Evolutionary conservation across 2,329 filamentous ascomycete species (phyloP), one percentile per base, ranked within the genome.

Genomic region (Dryadomyces sulphureus): DNA sequence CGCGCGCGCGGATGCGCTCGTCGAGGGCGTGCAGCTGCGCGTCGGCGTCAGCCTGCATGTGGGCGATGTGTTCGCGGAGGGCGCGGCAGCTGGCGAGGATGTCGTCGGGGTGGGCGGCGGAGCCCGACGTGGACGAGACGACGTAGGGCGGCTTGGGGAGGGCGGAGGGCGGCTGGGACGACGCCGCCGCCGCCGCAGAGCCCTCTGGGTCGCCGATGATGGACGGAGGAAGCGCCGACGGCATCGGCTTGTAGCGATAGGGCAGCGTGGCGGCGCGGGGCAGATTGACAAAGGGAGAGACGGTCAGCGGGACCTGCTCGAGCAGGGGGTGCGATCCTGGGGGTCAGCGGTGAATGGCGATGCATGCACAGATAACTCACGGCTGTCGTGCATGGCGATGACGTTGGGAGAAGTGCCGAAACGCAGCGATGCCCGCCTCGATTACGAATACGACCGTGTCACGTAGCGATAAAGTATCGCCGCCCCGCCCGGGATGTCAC

Each of bases 181-280:
- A 36, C 56, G 63, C 53, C 50, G 55, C 50, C 50, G 59, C 50
- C 50, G 60, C 48, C 54, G 56, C 48, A 58, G 53, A 59, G 14
- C 61, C 53, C 9, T 27, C 17, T 12, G 4, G 34, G 67, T 56
- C 62, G 38, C 62, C 61, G 48, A 73, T 66, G 7, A 78, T 74
- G 30, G 77, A 72, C 1, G 84, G 78, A 0, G 92, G 90, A 0
- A 96, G 76, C 2, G 87, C 84, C 1, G 87, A 90, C 0, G 90
- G 86, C 59, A 96, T 81, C 11, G 79, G 75, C 60, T 89, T 90
- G 73, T 95, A 96, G 55, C 87, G 94, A 68, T 96, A 96, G 21
- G 92, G 90, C 7, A 98, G 77, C 0, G 89, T 94, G 19, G 89
- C 84, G 22, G 90, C 83, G 25, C 85, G 82, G 11, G 92, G 92